Percentiles rank a stretch among this genome's conserved stretches.
Evolutionary conservation across 2,329 filamentous ascomycete genomes (phyloP).

Genomic region (Colletotrichum lini): DNA sequence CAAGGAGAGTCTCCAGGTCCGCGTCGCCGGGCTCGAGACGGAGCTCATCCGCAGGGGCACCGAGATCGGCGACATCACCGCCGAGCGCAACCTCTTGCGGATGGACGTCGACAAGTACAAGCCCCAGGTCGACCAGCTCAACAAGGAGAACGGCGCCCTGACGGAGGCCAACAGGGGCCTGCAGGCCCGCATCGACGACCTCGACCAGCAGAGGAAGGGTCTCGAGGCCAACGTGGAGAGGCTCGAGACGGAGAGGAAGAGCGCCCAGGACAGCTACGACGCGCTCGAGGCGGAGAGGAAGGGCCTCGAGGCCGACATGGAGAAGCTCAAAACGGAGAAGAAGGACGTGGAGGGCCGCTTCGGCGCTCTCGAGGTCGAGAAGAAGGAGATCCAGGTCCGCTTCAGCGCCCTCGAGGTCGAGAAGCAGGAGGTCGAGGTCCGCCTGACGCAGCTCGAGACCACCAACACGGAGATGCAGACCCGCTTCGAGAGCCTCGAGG

Average conservation of each 20-base stretch:
- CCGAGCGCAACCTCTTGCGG: constrained; percentile 35
- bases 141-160: constrained; percentile 38
- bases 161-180: constrained; percentile 32
- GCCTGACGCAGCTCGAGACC: constrained; percentile 30
- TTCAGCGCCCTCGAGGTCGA: constrained; percentile 31
- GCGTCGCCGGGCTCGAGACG: constrained; percentile 35
- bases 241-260: constrained; percentile 36
- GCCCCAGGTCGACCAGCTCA: constrained; percentile 33
- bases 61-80: constrained; percentile 40
- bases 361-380: constrained; percentile 24
- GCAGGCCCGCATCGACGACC: constrained; percentile 37
- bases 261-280: constrained; percentile 21
- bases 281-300: constrained; percentile 32
- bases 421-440: constrained; percentile 35
- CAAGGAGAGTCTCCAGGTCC: constrained; percentile 38
- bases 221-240: constrained; percentile 35
- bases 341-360: constrained; percentile 24
- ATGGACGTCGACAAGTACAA: constrained; percentile 35
- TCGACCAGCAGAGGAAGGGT: constrained; percentile 39
- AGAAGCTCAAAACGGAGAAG: constrained; percentile 31
- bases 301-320: constrained; percentile 25
- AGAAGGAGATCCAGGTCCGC: constrained; percentile 26
- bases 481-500: constrained; percentile 37
- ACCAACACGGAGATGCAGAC: constrained; percentile 29
- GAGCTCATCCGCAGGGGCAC: constrained; percentile 33